A percentile compares a stretch with the other conserved stretches of the same genome.
Evolutionary conservation across 306 rosid species (phyloP).

Genomic region (Quercus engelmannii): DNA sequence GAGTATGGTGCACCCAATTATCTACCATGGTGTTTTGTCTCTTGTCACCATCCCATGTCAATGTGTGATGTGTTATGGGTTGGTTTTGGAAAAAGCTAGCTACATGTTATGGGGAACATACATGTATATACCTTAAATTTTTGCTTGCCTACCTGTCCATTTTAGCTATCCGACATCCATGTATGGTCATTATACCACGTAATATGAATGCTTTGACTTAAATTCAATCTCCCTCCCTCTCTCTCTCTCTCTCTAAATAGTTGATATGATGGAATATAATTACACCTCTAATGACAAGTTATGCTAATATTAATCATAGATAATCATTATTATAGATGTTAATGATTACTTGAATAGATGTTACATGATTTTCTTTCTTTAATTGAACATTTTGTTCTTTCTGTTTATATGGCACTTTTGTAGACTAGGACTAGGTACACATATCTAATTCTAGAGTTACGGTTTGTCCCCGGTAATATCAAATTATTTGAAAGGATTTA

Average conservation of each 20-base stretch:
- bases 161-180: constrained; percentile 39
- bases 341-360: background rate
- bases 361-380: background rate
- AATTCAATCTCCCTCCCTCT: no score
- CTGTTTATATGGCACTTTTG: background rate
- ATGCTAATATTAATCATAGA: background rate
- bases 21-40: background rate
- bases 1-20: background rate
- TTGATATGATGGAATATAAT: background rate
- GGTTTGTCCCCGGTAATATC: background rate
- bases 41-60: constrained; percentile 8
- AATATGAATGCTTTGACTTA: no score
- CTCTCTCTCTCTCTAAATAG: background rate
- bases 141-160: constrained; percentile 15
- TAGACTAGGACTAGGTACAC: no score
- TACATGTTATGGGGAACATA: background rate
- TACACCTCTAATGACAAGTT: background rate
- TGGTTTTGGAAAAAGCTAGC: background rate
- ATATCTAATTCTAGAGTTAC: constrained; percentile 20
- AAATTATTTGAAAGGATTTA: background rate
- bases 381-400: background rate
- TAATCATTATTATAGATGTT: background rate
- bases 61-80: background rate
- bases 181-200: constrained; percentile 12
- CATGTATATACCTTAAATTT: constrained; percentile 9